Conservation (phyloP, 208 protist species). For the Acanthamoeba castellanii region DNA sequence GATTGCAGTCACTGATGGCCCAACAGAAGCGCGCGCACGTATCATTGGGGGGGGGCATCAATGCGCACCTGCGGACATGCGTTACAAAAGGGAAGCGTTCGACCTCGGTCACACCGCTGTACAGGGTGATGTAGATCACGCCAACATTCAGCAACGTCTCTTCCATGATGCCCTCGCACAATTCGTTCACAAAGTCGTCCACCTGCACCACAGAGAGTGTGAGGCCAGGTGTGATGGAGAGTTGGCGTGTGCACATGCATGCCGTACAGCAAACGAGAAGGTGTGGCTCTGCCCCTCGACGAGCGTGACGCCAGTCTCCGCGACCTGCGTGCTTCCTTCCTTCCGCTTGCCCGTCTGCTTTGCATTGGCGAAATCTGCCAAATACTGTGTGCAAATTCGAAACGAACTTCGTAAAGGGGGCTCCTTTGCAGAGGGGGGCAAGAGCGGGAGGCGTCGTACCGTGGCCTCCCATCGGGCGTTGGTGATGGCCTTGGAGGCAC, state of each 20-base stretch:
- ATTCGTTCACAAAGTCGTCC: neutral
- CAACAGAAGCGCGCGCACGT: too few species aligned
- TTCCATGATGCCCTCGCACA: constrained; percentile 28
- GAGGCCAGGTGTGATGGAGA: neutral
- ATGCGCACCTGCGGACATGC: constrained; percentile 8
- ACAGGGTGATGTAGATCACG: constrained; percentile 56
- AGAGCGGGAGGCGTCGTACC: neutral
- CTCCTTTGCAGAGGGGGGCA: neutral
- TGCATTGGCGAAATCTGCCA: constrained; percentile 6
- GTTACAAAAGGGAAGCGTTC: constrained; percentile 52
- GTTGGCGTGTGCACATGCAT: neutral
- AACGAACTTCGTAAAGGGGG: neutral
- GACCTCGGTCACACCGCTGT: constrained; percentile 44
- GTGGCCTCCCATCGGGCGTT: constrained; percentile 12
- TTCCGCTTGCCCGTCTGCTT: neutral
- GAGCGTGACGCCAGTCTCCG: neutral
- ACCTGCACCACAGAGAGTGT: neutral
- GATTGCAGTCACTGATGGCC: too few species aligned
- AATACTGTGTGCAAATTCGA: neutral
- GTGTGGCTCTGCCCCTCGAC: neutral
- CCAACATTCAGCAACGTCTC: constrained; percentile 44
- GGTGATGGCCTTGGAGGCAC: neutral
- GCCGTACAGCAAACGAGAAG: neutral
- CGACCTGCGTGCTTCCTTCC: neutral
- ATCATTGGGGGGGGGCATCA: neutral